Evolutionary conservation across 495 filamentous ascomycete species (phyloP), one percentile per base, ranked within the genome.

Genomic region (Aspergillus baeticus): DNA sequence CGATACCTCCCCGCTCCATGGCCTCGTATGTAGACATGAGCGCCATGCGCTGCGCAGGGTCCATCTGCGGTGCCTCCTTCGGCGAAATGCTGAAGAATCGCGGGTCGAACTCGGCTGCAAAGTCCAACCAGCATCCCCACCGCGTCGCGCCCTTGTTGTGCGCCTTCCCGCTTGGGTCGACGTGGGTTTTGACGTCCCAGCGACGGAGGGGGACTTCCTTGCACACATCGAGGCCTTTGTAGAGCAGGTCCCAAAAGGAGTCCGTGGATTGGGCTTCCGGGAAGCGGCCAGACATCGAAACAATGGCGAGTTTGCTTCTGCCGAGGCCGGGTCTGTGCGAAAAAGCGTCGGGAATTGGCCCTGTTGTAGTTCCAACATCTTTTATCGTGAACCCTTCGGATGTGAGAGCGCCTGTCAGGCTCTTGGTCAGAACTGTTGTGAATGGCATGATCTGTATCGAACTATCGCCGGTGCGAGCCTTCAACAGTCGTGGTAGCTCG

Each of bases 61-160:
- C 36, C 35, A 39, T 39, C 14, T 51, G 48, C 20, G 18, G 20
- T 6, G 48, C 48, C 36, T 51, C 48, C 1, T 18, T n/a, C 0
- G 48, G 48, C 2, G 35, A 39, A 0, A 97, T 95, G 72, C 91
- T 92, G 83, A 97, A 97, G 74, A 96, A 95, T 0, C 84, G 78
- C 17, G 88, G 83, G 55, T 97, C 92, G 64, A 97, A 97, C 22
- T 86, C 70, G 10, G 87, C 89, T 0, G 91, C 88, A 45, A 92
- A 80, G 41, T 92, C 82, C 58, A 96, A 88, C 77, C 87, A 96
- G 73, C 90, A 93, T 4, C 92, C 92, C 53, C 88, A 93, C 4
- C 85, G 87, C 0, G 88, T 91, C 60, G 89, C 83, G 37, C 81
- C 87, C 39, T 87, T 92, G 69, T 96, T 96, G 53, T 86, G 85